Base-by-base conservation (phyloP, 306 rosid genomes). In the Argentina anserina region DNA sequence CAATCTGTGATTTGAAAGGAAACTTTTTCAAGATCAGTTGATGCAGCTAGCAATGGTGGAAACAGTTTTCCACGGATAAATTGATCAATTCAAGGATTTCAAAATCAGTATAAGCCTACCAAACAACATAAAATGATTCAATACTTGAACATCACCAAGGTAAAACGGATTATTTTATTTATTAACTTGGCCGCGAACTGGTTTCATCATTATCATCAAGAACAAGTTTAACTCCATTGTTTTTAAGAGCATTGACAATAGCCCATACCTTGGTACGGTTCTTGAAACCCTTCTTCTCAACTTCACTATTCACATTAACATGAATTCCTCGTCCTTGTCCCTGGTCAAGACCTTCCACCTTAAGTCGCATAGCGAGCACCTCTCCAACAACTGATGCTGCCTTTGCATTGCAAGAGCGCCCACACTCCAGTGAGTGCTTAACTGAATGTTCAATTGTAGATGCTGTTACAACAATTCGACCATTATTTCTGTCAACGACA, bases 241-340 rank as follows among this genome's bases (percentile, higher is more conserved):
- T 87, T 82, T 83, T 83, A 41, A 94, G 95, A 60, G 93, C 85
- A 81, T 91, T 88, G 55, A 95, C 89, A 62, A 88, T 75, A 55
- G 97, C 92, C 97, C 97, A 91, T 70, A 95, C 80, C 83, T 90
- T 95, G 79, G 96, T 87, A 67, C 86, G 87, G 81, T 79, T 90
- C 85, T 81, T 89, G 13, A 88, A 88, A 59, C 99, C 99, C 79
- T 95, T 91, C 82, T 91, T 91, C 81, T 81, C 93, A 18, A 88
- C 46, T 87, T 91, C 97, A 79, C 85, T 91, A 45, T 70, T 81
- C 45, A 94, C 79, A 65, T 85, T 86, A 9, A 84, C 91, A 36
- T 91, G 97, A 75, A 91, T 91, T 33, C 97, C 97, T 81, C 85
- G 80, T 68, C 97, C 99, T 49, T 81, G 82, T 66, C 97, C 99